phyloP scores from a whole-genome alignment of 345 rosid species.

The Moricandia moricandioides region DNA sequence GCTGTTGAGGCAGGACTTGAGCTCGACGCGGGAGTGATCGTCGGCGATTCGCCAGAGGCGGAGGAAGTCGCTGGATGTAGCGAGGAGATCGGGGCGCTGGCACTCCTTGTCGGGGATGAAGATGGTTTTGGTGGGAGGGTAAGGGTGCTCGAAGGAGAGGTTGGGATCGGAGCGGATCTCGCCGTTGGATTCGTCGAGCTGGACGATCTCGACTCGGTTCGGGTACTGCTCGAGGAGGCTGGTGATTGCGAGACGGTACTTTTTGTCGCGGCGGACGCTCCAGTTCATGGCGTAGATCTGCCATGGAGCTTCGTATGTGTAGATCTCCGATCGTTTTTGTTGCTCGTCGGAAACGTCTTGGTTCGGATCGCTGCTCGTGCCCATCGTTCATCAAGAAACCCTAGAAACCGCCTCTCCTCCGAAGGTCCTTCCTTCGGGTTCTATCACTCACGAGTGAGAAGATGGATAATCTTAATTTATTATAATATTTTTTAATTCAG shows the following conservation, averaged over 20 bases:
- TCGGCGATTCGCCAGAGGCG: conserved; percentile 84
- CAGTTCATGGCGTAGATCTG: conserved; percentile 99
- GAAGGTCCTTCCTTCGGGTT: neutral
- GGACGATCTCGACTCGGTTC: conserved; percentile 89
- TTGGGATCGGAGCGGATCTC: conserved; percentile 85
- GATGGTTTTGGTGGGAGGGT: conserved; percentile 84
- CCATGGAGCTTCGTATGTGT: conserved; percentile 97
- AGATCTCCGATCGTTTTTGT: conserved; percentile 92
- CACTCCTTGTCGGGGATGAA: conserved; percentile 93
- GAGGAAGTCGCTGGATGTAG: conserved; percentile 91
- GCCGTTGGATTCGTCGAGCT: conserved; percentile 92
- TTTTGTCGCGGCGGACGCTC: conserved; percentile 98
- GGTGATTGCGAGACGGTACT: conserved; percentile 91
- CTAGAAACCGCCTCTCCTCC: conserved; percentile 33
- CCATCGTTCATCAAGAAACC: conserved; percentile 45
- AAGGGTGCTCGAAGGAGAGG: conserved; percentile 91
- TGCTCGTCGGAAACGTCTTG: conserved; percentile 88
- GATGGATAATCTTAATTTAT: conserved; percentile 13
- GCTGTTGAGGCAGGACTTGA: conserved; percentile 70
- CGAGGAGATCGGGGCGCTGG: conserved; percentile 85
- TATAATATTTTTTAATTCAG: neutral
- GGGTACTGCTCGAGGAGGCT: conserved; percentile 75
- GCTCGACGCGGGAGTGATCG: conserved; percentile 67
- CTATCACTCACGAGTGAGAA: conserved; percentile 26
- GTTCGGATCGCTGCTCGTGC: conserved; percentile 68